Base-by-base conservation (phyloP, 805 yeast species). In the Candida parachauliodes region DNA sequence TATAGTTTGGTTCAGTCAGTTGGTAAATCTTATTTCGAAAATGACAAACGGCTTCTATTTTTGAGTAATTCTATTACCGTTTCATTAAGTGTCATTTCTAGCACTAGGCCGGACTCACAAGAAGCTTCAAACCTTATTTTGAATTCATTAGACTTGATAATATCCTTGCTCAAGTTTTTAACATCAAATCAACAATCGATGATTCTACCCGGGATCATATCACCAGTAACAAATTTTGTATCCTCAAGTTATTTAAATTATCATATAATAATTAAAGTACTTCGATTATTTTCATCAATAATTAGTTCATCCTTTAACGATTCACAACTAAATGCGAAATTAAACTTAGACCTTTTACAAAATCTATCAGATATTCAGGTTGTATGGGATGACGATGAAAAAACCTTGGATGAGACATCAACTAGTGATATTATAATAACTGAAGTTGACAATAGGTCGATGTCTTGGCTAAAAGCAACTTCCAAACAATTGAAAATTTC, bases 141-240 rank as follows among this genome's bases (percentile, higher is more conserved):
- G 5, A 14, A 19, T 10, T 21, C 38, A 20, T 18, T 36, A 28
- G 38, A 42, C 21, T 25, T 37, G 8, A 7, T 42, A 12, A 17
- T 18, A 7, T 10, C 15, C 8, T 24, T 35, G n/a, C 14, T 31
- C n/a, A 34, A 32, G 4, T 10, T 28, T 18, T 52, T 63, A 2
- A 31, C 57, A 5, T 23, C 66, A 3, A 61, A 60, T n/a, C 62
- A 60, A 25, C 34, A 64, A 5, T 53, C 71, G 8, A 55, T 55
- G 28, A 63, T 67, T 2, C 49, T 68, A n/a, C 74, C 74, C 1
- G 74, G 74, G 1, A 45, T 60, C 4, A 47, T 58, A 1, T 66
- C 72, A 4, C 48, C 56, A 31, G 39, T 64, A 12, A 52, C 64
- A 4, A 55, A 56, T 14, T 65, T 60, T 41, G 49, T 44, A 15